Evolutionary conservation across 331 rosid genomes (phyloP), one percentile per base, ranked within the genome.

Genomic region (Arachis monticola): DNA sequence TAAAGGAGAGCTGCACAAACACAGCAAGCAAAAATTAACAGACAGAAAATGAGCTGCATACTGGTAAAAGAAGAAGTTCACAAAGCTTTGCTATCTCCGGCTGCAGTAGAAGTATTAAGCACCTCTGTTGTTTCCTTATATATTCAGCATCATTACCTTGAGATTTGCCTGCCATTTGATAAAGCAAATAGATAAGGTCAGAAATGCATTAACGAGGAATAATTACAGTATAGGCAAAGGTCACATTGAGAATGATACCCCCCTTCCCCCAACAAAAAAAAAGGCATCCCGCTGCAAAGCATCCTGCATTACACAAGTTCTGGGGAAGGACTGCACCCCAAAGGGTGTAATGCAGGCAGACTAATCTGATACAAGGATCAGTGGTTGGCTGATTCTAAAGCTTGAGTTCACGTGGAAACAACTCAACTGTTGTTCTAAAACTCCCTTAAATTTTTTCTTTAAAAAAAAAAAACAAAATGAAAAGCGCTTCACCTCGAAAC

Each of bases 11-110:
- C 30, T 27, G 63, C 64, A 72, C 75, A 67, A 73, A 60, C 46
- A 62, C 52, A 64, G 71, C 17, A 69, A 45, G 65, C 56, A 74
- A 56, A 74, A 64, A 66, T 40, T 64, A 44, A 5, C 55, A 73
- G 51, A 61, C 57, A 75, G 60, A 66, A 50, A 78, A 73, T 42
- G 75, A 64, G 78, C 62, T 58, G 60, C 97, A 74, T 92, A 95
- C 99, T 1, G 96, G 87, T 70, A 95, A 82, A 78, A 51, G 74
- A 59, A 95, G 86, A 85, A 86, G 78, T 74, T 85, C 83, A 81
- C 92, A 88, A 46, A 95, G 89, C 69, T 86, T 83, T 61, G 81
- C 80, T 67, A 87, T 82, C 70, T 77, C 82, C 14, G 87, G 92
- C 88, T 87, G 92, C 88, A 95, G 81, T 62, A 27, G 74, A 81